These are phyloP conservation scores for Erodium texanum DNA, from an alignment of 441 rosid species.

Conservation along the genomic window DNA sequence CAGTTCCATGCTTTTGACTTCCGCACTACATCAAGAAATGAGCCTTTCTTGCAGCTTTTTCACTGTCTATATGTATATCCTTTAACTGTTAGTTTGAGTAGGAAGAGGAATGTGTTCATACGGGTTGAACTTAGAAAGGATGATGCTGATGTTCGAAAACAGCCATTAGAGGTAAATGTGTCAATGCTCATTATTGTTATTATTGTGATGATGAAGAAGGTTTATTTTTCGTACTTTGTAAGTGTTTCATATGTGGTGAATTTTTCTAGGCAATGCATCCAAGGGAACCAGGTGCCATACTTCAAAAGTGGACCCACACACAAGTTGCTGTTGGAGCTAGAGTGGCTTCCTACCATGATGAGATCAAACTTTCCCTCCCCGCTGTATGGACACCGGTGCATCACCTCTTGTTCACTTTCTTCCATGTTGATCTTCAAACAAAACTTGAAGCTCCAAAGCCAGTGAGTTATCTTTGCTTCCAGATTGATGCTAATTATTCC, in stretches of 20 bases:
- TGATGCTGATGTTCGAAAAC: constrained; percentile 84
- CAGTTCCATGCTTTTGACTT: constrained; percentile 97
- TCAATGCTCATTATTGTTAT: background rate
- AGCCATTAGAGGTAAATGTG: constrained; percentile 77
- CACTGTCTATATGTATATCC: constrained; percentile 94
- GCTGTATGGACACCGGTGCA: constrained; percentile 90
- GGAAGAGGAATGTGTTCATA: constrained; percentile 86
- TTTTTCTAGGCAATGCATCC: constrained; percentile 74
- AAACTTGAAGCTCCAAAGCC: constrained; percentile 99
- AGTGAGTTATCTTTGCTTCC: constrained; percentile 38
- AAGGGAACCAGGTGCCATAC: constrained; percentile 68
- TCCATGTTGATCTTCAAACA: constrained; percentile 95
- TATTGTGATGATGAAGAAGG: background rate
- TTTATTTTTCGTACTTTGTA: background rate
- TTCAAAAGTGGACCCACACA: constrained; percentile 86
- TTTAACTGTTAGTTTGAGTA: constrained; percentile 71
- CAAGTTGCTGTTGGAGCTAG: constrained; percentile 89
- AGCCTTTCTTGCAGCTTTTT: constrained; percentile 97
- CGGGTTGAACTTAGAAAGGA: constrained; percentile 94
- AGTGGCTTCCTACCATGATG: constrained; percentile 89
- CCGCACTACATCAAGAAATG: constrained; percentile 85
- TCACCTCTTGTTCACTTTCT: constrained; percentile 94
- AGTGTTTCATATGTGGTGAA: constrained; percentile 17
- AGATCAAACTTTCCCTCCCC: constrained; percentile 85
- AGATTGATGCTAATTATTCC: background rate